Percentiles rank a stretch among this genome's conserved stretches.
Evolutionary conservation across 257 asterid species (phyloP).

Genomic region (Striga asiatica): DNA sequence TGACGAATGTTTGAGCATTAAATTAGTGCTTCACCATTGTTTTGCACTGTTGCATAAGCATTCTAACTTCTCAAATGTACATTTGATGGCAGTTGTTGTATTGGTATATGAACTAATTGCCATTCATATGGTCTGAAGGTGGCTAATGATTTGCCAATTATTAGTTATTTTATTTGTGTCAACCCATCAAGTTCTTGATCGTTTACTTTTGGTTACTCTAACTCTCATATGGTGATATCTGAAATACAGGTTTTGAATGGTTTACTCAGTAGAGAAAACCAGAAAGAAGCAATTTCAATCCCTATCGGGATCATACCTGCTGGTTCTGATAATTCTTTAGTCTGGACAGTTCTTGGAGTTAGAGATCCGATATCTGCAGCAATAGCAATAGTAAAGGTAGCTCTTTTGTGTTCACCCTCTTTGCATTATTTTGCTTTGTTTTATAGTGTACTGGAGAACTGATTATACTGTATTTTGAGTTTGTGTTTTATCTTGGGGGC

Average conservation of each 20-base stretch:
- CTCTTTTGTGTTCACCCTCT: conserved; percentile 5
- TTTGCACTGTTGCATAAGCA: neutral
- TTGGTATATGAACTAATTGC: neutral
- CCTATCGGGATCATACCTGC: conserved; percentile 99
- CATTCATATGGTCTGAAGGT: no score
- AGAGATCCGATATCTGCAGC: conserved; percentile 98
- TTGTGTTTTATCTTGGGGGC: no score
- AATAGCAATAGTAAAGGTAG: conserved; percentile 83
- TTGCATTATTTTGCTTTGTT: conserved; percentile 3
- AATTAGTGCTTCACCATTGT: no score
- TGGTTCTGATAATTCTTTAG: conserved; percentile 98
- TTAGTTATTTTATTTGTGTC: neutral
- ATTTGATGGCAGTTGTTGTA: neutral
- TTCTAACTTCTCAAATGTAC: neutral
- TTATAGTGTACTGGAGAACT: neutral
- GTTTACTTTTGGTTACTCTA: neutral
- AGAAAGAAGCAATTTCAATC: conserved; percentile 86
- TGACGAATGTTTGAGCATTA: conserved; percentile 7
- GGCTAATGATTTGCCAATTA: no score
- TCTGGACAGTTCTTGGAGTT: conserved; percentile 98
- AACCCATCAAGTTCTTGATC: conserved; percentile 4
- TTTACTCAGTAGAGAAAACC: conserved; percentile 84
- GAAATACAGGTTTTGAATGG: conserved; percentile 88
- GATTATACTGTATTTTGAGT: neutral
- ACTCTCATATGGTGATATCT: neutral